Conservation (phyloP, 2,329 filamentous ascomycete species). For the Daldinia sp. region DNA sequence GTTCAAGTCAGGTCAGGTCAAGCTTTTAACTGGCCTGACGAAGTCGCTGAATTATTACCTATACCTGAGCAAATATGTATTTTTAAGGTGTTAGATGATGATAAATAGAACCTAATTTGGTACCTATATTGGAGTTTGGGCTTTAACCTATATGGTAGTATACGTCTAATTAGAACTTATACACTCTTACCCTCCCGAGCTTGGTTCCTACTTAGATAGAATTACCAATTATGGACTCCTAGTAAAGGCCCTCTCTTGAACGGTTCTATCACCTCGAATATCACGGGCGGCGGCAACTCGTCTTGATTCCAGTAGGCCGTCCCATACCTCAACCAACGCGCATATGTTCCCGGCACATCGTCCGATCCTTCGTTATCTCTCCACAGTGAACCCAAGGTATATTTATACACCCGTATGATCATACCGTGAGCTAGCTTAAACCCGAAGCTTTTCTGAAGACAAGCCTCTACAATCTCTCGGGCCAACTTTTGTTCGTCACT, state of each 20-base stretch:
- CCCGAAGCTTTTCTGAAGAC: constrained; percentile 59
- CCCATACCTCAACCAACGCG: constrained; percentile 61
- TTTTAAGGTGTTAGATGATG: too few relatives aligned
- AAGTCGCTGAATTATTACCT: too few relatives aligned
- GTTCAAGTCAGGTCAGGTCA: too few relatives aligned
- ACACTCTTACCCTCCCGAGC: background rate
- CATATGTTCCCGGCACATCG: constrained; percentile 60
- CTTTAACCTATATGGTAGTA: too few relatives aligned
- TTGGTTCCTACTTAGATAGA: constrained; percentile 12
- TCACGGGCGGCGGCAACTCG: constrained; percentile 48
- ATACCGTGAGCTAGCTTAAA: constrained; percentile 65
- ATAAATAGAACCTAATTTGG: too few relatives aligned
- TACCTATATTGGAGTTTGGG: too few relatives aligned
- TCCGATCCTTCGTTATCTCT: constrained; percentile 59
- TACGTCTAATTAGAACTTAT: background rate
- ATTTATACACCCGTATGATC: constrained; percentile 57
- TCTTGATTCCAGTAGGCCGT: constrained; percentile 58
- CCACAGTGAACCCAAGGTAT: constrained; percentile 63
- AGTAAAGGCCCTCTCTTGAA: constrained; percentile 52
- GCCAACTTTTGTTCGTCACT: constrained; percentile 57
- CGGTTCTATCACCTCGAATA: constrained; percentile 49
- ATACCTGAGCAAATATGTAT: too few relatives aligned
- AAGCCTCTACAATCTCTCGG: constrained; percentile 59
- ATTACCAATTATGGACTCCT: constrained; percentile 33
- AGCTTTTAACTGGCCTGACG: too few relatives aligned